Conservation (phyloP, 2,329 filamentous ascomycete species). For the Hymenoscyphus occultus region DNA sequence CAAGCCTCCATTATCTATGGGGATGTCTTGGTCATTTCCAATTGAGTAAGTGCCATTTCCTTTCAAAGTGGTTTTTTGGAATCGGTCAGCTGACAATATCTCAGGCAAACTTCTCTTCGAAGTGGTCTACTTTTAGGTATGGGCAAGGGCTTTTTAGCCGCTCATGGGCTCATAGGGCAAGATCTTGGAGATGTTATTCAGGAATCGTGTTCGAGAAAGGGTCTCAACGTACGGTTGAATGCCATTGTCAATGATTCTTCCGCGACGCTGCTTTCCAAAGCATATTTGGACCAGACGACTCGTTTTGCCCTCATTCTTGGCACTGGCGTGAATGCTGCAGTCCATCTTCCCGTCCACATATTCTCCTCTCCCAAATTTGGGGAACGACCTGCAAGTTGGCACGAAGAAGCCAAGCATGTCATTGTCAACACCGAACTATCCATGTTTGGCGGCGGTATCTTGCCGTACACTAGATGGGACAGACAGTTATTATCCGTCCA, state of each 20-base stretch:
- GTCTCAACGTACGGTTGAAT: slow-evolving; percentile 53
- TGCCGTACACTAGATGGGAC: slow-evolving; percentile 63
- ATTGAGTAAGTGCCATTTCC: slow-evolving; percentile 53
- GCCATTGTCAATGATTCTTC: slow-evolving; percentile 67
- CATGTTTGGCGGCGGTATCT: slow-evolving; percentile 60
- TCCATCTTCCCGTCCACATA: slow-evolving; percentile 57
- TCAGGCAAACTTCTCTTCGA: slow-evolving; percentile 60
- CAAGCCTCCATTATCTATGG: slow-evolving; percentile 50
- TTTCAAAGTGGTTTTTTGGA: background rate
- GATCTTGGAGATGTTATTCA: slow-evolving; percentile 59
- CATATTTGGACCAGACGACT: slow-evolving; percentile 54
- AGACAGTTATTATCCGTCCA: slow-evolving; percentile 50
- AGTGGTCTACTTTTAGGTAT: slow-evolving; percentile 58
- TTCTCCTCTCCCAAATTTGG: slow-evolving; percentile 57
- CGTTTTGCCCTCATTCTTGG: slow-evolving; percentile 64
- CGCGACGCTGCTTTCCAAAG: slow-evolving; percentile 63
- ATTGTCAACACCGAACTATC: slow-evolving; percentile 66
- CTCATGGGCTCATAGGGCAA: slow-evolving; percentile 54
- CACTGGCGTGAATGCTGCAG: slow-evolving; percentile 65
- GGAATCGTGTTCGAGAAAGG: slow-evolving; percentile 45
- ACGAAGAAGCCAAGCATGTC: slow-evolving; percentile 56
- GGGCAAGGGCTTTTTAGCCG: slow-evolving; percentile 65
- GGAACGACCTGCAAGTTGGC: slow-evolving; percentile 52
- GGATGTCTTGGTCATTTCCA: slow-evolving; percentile 67
- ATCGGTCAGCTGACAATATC: slow-evolving; percentile 29